These are phyloP conservation scores for Salix purpurea DNA, from an alignment of 345 rosid genomes.

Conservation along the genomic window DNA sequence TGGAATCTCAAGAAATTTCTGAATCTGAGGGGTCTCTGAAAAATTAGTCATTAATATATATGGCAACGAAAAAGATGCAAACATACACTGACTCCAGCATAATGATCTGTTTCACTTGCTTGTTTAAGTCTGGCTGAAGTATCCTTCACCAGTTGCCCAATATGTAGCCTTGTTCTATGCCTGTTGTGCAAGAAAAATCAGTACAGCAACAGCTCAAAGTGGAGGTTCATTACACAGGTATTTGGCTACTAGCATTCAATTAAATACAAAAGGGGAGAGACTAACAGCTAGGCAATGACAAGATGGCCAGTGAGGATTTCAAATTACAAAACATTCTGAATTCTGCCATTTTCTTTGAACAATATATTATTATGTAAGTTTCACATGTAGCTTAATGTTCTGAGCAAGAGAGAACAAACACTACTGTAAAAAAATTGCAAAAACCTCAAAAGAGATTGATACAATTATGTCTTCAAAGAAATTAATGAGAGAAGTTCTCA, in stretches of 20 bases:
- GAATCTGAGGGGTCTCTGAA: not conserved
- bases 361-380: not conserved
- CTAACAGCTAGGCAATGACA: not conserved
- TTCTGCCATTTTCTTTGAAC: not conserved
- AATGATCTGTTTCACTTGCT: slow-evolving; percentile 86
- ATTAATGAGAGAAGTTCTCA: not conserved
- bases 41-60: not conserved
- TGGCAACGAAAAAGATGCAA: not conserved
- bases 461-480: not conserved
- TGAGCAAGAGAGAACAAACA: not conserved
- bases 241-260: not conserved
- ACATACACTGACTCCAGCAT: slow-evolving; percentile 57
- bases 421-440: not conserved
- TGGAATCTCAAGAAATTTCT: not conserved
- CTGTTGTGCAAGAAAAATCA: slow-evolving; percentile 38
- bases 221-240: not conserved
- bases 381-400: not conserved
- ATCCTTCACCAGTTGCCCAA: slow-evolving; percentile 85
- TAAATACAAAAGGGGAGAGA: not conserved
- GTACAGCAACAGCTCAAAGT: not conserved
- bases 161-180: slow-evolving; percentile 78
- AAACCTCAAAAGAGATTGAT: not conserved
- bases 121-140: slow-evolving; percentile 89
- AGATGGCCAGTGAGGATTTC: not conserved
- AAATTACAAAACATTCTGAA: not conserved